A percentile compares a stretch with the other conserved stretches of the same genome.
phyloP scores from a whole-genome alignment of 139 green algal species.

The Asterochloris sp. region DNA sequence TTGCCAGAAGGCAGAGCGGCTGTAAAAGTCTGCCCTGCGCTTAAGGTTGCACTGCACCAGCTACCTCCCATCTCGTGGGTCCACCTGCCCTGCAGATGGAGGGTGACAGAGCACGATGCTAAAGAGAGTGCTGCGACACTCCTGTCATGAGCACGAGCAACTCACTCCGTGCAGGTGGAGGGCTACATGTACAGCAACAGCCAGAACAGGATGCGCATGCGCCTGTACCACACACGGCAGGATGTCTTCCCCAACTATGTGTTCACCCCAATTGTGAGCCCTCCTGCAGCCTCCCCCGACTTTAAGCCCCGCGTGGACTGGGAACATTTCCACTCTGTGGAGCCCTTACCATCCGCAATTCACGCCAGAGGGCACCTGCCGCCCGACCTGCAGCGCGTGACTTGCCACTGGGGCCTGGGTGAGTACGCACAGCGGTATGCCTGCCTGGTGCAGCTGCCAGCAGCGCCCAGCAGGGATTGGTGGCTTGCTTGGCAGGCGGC shows the following conservation, averaged over 20 bases:
- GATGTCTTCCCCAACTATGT: conserved; percentile 40
- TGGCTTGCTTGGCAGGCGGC: too few relatives aligned
- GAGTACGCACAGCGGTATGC: too few relatives aligned
- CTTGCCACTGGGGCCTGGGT: too few relatives aligned
- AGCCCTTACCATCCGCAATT: not conserved
- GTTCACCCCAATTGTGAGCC: conserved; percentile 44
- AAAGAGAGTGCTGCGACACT: not conserved
- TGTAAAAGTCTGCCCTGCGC: too few relatives aligned
- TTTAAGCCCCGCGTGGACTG: conserved; percentile 30
- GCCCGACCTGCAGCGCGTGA: too few relatives aligned
- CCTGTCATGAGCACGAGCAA: not conserved
- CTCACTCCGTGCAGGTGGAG: conserved; percentile 31
- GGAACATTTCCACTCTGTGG: conserved; percentile 23
- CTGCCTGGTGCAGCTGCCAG: too few relatives aligned
- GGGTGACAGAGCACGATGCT: not conserved
- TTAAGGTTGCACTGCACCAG: too few relatives aligned
- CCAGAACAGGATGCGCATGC: conserved; percentile 47
- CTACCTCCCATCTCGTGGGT: too few relatives aligned
- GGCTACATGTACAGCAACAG: conserved; percentile 41
- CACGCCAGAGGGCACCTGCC: too few relatives aligned
- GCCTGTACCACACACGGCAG: conserved; percentile 38
- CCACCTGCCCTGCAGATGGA: not conserved
- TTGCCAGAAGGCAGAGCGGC: too few relatives aligned
- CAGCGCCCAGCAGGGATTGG: too few relatives aligned
- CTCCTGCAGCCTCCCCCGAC: conserved; percentile 24